phyloP scores from a whole-genome alignment of 352 stramenopile genomes.

The Phytophthora ohioensis region DNA sequence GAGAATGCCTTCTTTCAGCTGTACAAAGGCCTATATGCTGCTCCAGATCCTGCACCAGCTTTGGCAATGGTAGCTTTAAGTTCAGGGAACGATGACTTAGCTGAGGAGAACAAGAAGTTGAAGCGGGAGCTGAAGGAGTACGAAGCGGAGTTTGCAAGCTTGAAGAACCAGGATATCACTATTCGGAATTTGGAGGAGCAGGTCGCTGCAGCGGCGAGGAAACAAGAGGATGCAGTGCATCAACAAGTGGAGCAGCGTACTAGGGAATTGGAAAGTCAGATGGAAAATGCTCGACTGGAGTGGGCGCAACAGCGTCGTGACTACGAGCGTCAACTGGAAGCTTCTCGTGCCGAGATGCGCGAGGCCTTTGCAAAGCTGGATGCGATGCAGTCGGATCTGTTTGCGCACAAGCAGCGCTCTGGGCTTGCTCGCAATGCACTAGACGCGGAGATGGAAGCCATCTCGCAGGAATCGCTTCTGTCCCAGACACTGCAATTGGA shows the following conservation, averaged over 20 bases:
- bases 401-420: slow-evolving; percentile 84
- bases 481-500: slow-evolving; percentile 82
- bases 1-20: slow-evolving; percentile 92
- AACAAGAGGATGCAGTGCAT: slow-evolving; percentile 72
- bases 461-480: slow-evolving; percentile 87
- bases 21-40: slow-evolving; percentile 89
- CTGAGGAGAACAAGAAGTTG: slow-evolving; percentile 93
- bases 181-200: slow-evolving; percentile 96
- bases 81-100: slow-evolving; percentile 57
- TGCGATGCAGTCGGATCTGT: slow-evolving; percentile 92
- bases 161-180: slow-evolving; percentile 98
- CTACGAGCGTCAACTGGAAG: slow-evolving; percentile 75
- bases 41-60: slow-evolving; percentile 82
- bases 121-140: slow-evolving; percentile 93
- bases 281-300: slow-evolving; percentile 77
- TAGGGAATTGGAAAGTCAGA: slow-evolving; percentile 68
- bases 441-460: slow-evolving; percentile 88
- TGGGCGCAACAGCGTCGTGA: slow-evolving; percentile 84
- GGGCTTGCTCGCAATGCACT: slow-evolving; percentile 67
- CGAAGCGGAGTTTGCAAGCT: slow-evolving; percentile 93
- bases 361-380: slow-evolving; percentile 85
- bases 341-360: slow-evolving; percentile 61
- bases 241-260: slow-evolving; percentile 68
- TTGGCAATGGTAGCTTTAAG: slow-evolving; percentile 67
- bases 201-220: slow-evolving; percentile 81